These are phyloP conservation scores for Raffaelea ambrosiae DNA, from an alignment of 2,329 filamentous ascomycete species.

Conservation along the genomic window DNA sequence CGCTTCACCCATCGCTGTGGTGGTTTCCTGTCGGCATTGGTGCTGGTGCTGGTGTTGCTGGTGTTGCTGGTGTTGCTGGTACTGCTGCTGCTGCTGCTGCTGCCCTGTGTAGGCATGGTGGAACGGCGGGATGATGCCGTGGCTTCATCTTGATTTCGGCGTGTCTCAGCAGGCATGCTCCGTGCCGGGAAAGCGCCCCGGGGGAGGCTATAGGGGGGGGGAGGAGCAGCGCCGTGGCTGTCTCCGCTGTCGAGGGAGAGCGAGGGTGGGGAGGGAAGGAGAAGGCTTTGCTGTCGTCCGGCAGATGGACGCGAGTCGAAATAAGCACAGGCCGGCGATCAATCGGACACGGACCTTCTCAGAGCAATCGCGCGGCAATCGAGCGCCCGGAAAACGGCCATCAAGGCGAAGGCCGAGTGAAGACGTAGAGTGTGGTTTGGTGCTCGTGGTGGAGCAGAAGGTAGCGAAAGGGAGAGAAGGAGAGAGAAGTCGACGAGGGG, in stretches of 20 bases:
- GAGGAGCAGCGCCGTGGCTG: constrained; percentile 1
- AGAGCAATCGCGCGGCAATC: neutral
- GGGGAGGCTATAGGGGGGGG: neutral
- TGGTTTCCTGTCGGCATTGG: constrained; percentile 11
- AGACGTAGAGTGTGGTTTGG: neutral
- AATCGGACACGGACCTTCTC: neutral
- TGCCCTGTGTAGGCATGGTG: constrained; percentile 31
- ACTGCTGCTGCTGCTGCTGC: constrained; percentile 11
- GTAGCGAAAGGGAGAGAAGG: neutral
- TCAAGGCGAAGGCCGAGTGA: neutral
- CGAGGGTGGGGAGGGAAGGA: neutral
- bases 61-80: constrained; percentile 13
- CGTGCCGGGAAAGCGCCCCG: constrained; percentile 6
- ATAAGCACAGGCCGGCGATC: neutral
- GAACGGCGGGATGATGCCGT: constrained; percentile 24
- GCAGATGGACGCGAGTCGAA: neutral
- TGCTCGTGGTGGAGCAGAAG: neutral
- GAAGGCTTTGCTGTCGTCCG: too few relatives aligned
- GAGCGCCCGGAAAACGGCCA: neutral
- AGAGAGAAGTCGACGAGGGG: neutral
- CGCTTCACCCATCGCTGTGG: constrained; percentile 54
- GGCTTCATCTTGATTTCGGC: constrained; percentile 33
- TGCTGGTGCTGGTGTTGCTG: constrained; percentile 1
- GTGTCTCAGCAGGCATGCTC: constrained; percentile 29
- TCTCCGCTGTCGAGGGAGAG: neutral